phyloP scores from a whole-genome alignment of 2,329 filamentous ascomycete species.

The Periconia digitata region DNA sequence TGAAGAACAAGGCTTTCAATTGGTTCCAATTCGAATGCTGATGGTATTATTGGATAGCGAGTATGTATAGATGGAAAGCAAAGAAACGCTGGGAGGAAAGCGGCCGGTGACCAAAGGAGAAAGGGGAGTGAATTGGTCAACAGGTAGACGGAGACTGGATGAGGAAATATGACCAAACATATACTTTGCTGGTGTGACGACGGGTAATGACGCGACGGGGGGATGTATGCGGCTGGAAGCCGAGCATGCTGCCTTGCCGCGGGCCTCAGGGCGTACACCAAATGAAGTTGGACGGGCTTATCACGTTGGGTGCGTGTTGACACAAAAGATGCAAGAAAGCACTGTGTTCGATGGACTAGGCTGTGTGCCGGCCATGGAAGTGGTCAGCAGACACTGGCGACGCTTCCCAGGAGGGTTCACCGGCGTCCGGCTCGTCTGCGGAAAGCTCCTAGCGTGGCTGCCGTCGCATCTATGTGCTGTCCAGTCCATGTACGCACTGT shows the following conservation, averaged over 20 bases:
- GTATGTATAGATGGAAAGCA: too few relatives aligned
- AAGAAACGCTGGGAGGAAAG: not conserved
- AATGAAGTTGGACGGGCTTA: slow-evolving; percentile 14
- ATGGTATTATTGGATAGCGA: not conserved
- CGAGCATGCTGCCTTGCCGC: slow-evolving; percentile 15
- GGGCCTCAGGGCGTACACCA: not conserved
- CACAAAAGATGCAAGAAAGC: slow-evolving; percentile 13
- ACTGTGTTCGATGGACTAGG: slow-evolving; percentile 12
- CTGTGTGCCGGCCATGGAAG: slow-evolving; percentile 12
- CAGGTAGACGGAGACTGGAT: slow-evolving; percentile 1
- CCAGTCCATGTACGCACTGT: too few relatives aligned
- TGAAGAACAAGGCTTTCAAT: not conserved
- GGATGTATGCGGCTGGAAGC: slow-evolving; percentile 15
- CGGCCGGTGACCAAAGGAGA: not conserved
- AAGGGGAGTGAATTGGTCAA: slow-evolving; percentile 5
- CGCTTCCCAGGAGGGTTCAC: too few relatives aligned
- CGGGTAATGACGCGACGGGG: not conserved
- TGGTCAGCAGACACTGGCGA: slow-evolving; percentile 1
- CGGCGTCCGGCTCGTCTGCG: too few relatives aligned
- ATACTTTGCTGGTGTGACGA: slow-evolving; percentile 3
- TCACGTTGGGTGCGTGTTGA: slow-evolving; percentile 12
- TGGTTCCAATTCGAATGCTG: not conserved
- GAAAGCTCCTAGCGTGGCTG: too few relatives aligned
- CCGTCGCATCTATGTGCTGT: too few relatives aligned
- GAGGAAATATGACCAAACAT: slow-evolving; percentile 7